Evolutionary conservation across 1,284 basidiomycete genomes (phyloP).

Genomic region (Ceratobasidium sp.): DNA sequence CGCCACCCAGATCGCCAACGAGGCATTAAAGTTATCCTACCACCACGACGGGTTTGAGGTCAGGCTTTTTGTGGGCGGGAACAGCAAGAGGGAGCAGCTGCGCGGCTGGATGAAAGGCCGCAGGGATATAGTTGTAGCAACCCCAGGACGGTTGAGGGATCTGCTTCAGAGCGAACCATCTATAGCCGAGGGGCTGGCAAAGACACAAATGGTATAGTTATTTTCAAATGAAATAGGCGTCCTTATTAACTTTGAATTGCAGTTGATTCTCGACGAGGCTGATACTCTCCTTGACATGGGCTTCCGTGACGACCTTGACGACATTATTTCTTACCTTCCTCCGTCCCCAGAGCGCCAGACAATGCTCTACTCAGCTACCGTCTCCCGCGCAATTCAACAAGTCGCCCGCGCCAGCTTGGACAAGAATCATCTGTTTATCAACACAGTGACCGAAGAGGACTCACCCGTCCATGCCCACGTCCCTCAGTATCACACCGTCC

Average conservation of each 20-base stretch:
- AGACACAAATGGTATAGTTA: constrained; percentile 67
- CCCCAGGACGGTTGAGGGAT: constrained; percentile 90
- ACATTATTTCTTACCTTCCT: constrained; percentile 78
- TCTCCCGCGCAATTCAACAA: constrained; percentile 71
- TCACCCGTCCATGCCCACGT: constrained; percentile 81
- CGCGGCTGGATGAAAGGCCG: constrained; percentile 70
- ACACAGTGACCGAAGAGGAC: constrained; percentile 65
- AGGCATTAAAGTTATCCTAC: constrained; percentile 75
- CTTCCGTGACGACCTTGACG: constrained; percentile 89
- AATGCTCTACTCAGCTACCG: constrained; percentile 91
- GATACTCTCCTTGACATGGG: constrained; percentile 97
- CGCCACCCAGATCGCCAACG: constrained; percentile 92
- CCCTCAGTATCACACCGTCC: constrained; percentile 83
- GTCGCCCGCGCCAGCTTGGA: constrained; percentile 66
- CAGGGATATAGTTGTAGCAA: constrained; percentile 91
- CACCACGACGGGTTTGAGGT: constrained; percentile 77
- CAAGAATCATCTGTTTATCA: constrained; percentile 68
- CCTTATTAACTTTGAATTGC: constrained; percentile 22
- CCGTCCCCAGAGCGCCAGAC: constrained; percentile 79
- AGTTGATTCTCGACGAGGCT: constrained; percentile 94
- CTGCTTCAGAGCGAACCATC: constrained; percentile 72
- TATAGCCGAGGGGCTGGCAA: constrained; percentile 64
- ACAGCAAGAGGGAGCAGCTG: constrained; percentile 72
- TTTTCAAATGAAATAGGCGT: constrained; percentile 24
- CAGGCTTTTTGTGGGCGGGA: constrained; percentile 84